These are phyloP conservation scores for Croton setiger DNA, from an alignment of 441 rosid genomes.

Conservation along the genomic window DNA sequence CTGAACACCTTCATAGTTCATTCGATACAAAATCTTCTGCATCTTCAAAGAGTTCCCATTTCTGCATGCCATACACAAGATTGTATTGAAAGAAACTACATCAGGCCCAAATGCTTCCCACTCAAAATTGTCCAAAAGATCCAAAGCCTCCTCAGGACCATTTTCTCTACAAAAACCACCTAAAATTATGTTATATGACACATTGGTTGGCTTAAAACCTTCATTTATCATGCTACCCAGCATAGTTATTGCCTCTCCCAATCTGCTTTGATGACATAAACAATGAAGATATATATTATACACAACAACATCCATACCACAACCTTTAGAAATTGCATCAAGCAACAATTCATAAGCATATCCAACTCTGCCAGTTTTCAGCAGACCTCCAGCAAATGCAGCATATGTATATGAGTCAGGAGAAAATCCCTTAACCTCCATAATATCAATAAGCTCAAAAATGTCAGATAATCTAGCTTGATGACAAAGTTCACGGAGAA, in stretches of 20 bases:
- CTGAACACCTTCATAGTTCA: conserved; percentile 26
- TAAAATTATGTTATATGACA: conserved; percentile 37
- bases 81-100: conserved; percentile 35
- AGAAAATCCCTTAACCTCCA: conserved; percentile 27
- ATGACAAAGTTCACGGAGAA: conserved; percentile 34
- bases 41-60: conserved; percentile 25
- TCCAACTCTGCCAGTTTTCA: conserved; percentile 26
- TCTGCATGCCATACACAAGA: conserved; percentile 36
- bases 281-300: conserved; percentile 33
- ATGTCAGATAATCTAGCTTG: conserved; percentile 25
- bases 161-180: conserved; percentile 34
- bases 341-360: conserved; percentile 22
- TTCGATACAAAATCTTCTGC: conserved; percentile 22
- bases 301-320: conserved; percentile 29
- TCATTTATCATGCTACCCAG: conserved; percentile 27
- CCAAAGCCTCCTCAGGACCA: conserved; percentile 28
- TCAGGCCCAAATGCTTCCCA: conserved; percentile 37
- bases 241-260: conserved; percentile 31
- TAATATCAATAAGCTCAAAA: conserved; percentile 18
- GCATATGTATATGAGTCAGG: conserved; percentile 34
- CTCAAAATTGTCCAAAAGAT: conserved; percentile 28
- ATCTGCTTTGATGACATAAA: conserved; percentile 29
- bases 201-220: conserved; percentile 32
- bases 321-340: conserved; percentile 29
- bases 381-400: conserved; percentile 36